Evolutionary conservation across 495 filamentous ascomycete species (phyloP).

Genomic region (Hyaloscypha bicolor): DNA sequence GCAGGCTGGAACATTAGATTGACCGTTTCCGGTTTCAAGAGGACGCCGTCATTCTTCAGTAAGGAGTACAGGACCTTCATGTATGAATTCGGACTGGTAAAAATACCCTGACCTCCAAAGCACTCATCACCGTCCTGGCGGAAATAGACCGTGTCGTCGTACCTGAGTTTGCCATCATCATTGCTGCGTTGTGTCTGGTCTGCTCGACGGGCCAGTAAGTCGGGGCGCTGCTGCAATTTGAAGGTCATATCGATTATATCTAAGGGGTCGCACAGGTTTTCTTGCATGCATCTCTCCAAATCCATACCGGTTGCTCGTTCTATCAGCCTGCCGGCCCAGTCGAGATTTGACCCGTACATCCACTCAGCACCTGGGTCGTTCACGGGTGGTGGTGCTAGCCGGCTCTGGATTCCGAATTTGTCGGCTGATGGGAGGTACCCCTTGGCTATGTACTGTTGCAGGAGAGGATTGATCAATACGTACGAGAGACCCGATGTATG

Average conservation of each 20-base stretch:
- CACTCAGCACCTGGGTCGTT: constrained; percentile 53
- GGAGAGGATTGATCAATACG: neutral
- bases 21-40: constrained; percentile 43
- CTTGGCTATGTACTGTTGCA: neutral
- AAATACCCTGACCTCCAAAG: constrained; percentile 48
- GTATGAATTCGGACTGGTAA: constrained; percentile 40
- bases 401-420: neutral
- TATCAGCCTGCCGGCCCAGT: constrained; percentile 55
- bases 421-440: neutral
- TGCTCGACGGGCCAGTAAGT: constrained; percentile 29
- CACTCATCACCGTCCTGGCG: constrained; percentile 16
- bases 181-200: constrained; percentile 30
- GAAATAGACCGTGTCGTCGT: neutral
- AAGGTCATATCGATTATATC: constrained; percentile 54
- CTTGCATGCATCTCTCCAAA: constrained; percentile 59
- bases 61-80: constrained; percentile 46
- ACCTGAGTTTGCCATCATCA: constrained; percentile 36
- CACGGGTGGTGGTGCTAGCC: constrained; percentile 40
- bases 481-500: constrained; percentile 25
- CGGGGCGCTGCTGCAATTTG: constrained; percentile 44
- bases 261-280: constrained; percentile 57
- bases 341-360: constrained; percentile 48
- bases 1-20: constrained; percentile 46
- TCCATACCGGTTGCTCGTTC: constrained; percentile 50
- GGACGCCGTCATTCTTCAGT: constrained; percentile 44